Evolutionary conservation across 257 asterid species (phyloP).

Genomic region (Datura wrightii): DNA sequence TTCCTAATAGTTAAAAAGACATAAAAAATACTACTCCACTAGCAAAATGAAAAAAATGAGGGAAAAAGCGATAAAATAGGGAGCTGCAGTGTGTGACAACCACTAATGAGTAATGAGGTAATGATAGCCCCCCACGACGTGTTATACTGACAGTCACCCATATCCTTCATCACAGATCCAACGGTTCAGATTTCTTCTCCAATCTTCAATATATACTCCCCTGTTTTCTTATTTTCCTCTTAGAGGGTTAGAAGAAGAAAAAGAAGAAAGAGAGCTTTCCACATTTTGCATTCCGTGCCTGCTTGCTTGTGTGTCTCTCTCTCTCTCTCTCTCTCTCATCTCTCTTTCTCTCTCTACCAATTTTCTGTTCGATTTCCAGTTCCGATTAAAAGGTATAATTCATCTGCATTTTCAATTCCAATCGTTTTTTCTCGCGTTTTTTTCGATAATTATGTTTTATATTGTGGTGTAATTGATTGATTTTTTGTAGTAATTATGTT

Average conservation of each 20-base stretch:
- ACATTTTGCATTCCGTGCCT: not conserved
- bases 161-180: conserved; percentile 16
- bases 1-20: too few relatives aligned
- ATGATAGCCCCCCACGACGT: conserved; percentile 41
- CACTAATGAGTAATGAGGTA: conserved; percentile 26
- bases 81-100: conserved; percentile 38
- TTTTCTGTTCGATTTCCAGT: not conserved
- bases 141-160: not conserved
- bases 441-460: not conserved
- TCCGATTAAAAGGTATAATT: conserved; percentile 21
- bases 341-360: conserved; percentile 1
- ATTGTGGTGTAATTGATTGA: conserved; percentile 2
- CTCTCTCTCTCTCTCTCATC: not conserved
- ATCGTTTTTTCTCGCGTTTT: not conserved
- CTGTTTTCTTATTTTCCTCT: not conserved
- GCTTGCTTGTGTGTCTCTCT: not conserved
- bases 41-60: not conserved
- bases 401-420: not conserved
- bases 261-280: conserved; percentile 3
- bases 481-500: not conserved
- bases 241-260: not conserved
- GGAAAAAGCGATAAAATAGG: conserved; percentile 40
- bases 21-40: too few relatives aligned
- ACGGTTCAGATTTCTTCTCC: conserved; percentile 37
- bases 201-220: conserved; percentile 33